A percentile compares a stretch with the other conserved stretches of the same genome.
These are phyloP conservation scores for Wickerhamiella qilinensis DNA, from an alignment of 805 yeast genomes.

Conservation along the genomic window DNA sequence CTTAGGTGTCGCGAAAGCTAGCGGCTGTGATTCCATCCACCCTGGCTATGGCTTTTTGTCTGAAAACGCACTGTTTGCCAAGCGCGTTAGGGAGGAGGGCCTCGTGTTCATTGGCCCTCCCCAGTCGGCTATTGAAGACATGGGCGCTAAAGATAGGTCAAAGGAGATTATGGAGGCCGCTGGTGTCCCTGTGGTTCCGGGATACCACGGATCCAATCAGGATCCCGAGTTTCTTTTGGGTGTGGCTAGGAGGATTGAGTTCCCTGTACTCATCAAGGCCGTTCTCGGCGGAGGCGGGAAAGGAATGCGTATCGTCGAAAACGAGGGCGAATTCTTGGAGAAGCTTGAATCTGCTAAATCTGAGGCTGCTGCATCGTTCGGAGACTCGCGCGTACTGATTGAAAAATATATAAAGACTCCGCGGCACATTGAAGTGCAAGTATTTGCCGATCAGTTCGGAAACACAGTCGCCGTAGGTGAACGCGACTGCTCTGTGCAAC, in stretches of 20 bases:
- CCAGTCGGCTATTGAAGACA: conserved; percentile 20
- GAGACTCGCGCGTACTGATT: conserved; percentile 37
- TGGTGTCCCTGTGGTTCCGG: conserved; percentile 22
- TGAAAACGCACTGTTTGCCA: conserved; percentile 25
- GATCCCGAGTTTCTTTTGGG: conserved; percentile 15
- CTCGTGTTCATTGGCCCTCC: conserved; percentile 23
- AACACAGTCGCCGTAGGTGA: conserved; percentile 41
- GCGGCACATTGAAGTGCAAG: conserved; percentile 40
- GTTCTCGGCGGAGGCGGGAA: conserved; percentile 48
- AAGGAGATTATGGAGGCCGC: conserved; percentile 21
- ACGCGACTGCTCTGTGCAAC: conserved; percentile 40
- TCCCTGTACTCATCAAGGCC: conserved; percentile 40
- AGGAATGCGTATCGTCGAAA: conserved; percentile 38
- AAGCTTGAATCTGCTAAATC: conserved; percentile 38
- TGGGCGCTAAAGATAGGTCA: conserved; percentile 22
- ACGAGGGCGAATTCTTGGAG: conserved; percentile 30
- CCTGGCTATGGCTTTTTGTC: conserved; percentile 44
- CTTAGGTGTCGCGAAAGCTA: not conserved
- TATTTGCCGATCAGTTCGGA: conserved; percentile 39
- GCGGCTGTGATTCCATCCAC: conserved; percentile 24
- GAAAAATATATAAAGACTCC: conserved; percentile 41
- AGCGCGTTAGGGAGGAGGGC: conserved; percentile 19
- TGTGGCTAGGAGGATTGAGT: conserved; percentile 20
- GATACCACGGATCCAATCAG: conserved; percentile 20
- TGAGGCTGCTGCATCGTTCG: conserved; percentile 38